A percentile compares a stretch with the other conserved stretches of the same genome.
Conservation (phyloP, 352 stramenopile genomes). For the Elongisporangium undulatum region DNA sequence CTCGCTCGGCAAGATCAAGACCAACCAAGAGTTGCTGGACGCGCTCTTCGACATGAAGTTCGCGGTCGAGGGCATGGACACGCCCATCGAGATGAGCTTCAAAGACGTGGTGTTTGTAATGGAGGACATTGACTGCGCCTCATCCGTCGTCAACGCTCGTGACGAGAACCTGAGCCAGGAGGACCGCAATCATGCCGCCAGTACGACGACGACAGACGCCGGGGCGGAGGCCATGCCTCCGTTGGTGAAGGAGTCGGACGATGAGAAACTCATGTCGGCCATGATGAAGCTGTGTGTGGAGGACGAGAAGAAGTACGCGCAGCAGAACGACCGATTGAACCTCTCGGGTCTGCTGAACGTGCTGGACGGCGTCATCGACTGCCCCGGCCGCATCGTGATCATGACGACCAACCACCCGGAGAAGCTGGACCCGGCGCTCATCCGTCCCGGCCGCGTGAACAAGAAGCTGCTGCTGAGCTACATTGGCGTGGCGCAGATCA, state of each 20-base stretch:
- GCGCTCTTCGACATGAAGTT: conserved; percentile 82
- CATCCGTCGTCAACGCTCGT: conserved; percentile 58
- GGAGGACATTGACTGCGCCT: conserved; percentile 86
- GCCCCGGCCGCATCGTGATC: conserved; percentile 87
- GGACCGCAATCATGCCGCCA: too few species aligned
- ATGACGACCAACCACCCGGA: conserved; percentile 94
- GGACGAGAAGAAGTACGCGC: too few species aligned
- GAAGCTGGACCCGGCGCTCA: conserved; percentile 89
- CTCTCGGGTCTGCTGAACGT: conserved; percentile 87
- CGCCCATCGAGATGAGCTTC: conserved; percentile 63
- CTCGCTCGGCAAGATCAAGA: conserved; percentile 68
- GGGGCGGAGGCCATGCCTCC: conserved; percentile 4
- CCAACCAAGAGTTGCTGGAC: conserved; percentile 80
- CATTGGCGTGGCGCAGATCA: conserved; percentile 41
- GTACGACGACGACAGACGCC: conserved; percentile 9
- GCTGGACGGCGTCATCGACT: conserved; percentile 90
- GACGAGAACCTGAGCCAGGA: too few species aligned
- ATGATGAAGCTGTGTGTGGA: too few species aligned
- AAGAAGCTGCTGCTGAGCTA: conserved; percentile 75
- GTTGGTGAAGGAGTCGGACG: too few species aligned
- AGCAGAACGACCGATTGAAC: conserved; percentile 77
- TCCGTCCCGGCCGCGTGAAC: conserved; percentile 89
- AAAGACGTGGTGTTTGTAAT: conserved; percentile 90
- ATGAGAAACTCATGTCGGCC: too few species aligned
- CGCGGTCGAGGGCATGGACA: conserved; percentile 48